These are phyloP conservation scores for Dipteronia sinensis DNA, from an alignment of 345 rosid genomes.

Conservation along the genomic window DNA sequence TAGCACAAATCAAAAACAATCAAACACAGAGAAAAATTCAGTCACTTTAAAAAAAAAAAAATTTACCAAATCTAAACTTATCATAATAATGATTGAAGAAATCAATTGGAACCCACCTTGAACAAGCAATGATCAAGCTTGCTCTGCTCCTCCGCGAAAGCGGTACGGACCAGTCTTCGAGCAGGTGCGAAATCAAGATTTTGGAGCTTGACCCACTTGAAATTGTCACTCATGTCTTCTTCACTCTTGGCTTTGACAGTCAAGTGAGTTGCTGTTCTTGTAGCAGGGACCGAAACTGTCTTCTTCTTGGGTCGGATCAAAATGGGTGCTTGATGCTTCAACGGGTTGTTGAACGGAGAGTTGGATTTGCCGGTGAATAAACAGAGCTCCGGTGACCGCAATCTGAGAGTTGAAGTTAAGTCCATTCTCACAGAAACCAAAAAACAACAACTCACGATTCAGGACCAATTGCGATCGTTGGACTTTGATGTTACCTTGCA, in stretches of 20 bases:
- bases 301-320: background rate
- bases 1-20: slow-evolving; percentile 28
- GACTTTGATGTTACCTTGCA: background rate
- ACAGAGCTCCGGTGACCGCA: slow-evolving; percentile 19
- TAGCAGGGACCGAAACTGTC: background rate
- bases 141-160: slow-evolving; percentile 62
- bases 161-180: slow-evolving; percentile 70
- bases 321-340: slow-evolving; percentile 6
- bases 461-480: background rate
- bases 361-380: slow-evolving; percentile 21
- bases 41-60: background rate
- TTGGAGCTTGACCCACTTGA: slow-evolving; percentile 66
- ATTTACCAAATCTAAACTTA: background rate
- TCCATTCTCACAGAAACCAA: slow-evolving; percentile 29
- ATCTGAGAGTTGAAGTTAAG: slow-evolving; percentile 24
- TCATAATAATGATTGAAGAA: background rate
- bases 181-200: slow-evolving; percentile 75
- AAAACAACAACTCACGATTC: background rate
- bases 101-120: slow-evolving; percentile 45
- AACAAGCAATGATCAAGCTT: slow-evolving; percentile 86
- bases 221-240: slow-evolving; percentile 67
- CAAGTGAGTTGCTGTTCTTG: slow-evolving; percentile 1
- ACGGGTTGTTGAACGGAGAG: slow-evolving; percentile 14
- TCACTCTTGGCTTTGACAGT: slow-evolving; percentile 33
- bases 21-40: slow-evolving; percentile 10